phyloP scores from a whole-genome alignment of 352 stramenopile species.

The Globisporangium takayamanum region DNA sequence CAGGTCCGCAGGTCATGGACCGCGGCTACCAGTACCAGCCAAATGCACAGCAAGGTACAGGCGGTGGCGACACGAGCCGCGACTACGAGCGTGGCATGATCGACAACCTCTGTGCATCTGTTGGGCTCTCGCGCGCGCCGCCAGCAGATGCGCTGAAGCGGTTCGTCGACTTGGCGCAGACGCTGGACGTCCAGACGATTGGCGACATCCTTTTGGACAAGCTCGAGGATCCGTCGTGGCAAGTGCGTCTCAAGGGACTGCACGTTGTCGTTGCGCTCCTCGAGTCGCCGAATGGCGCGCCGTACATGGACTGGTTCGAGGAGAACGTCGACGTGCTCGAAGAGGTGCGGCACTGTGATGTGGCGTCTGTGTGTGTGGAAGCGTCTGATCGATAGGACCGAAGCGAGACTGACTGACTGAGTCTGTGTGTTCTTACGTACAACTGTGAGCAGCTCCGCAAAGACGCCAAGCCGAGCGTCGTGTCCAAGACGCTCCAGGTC shows the following conservation, averaged over 20 bases:
- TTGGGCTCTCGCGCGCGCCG: conserved; percentile 64
- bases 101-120: conserved; percentile 73
- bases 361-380: background rate
- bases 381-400: conserved; percentile 8
- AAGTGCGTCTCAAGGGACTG: conserved; percentile 75
- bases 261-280: conserved; percentile 74
- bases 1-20: conserved; percentile 55
- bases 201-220: conserved; percentile 85
- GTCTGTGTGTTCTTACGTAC: background rate
- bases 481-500: conserved; percentile 68
- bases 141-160: conserved; percentile 72
- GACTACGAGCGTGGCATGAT: conserved; percentile 85
- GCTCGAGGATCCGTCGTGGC: conserved; percentile 77
- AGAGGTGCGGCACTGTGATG: conserved; percentile 27
- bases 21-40: conserved; percentile 67
- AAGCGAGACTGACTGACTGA: background rate
- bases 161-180: conserved; percentile 84
- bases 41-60: conserved; percentile 49
- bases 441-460: conserved; percentile 30
- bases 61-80: conserved; percentile 67
- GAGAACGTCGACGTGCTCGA: conserved; percentile 81
- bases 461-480: conserved; percentile 74
- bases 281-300: conserved; percentile 49
- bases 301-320: conserved; percentile 78
- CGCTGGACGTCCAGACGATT: conserved; percentile 77